A percentile compares a stretch with the other conserved stretches of the same genome.
phyloP scores from a whole-genome alignment of 345 rosid genomes.

The Punica granatum region DNA sequence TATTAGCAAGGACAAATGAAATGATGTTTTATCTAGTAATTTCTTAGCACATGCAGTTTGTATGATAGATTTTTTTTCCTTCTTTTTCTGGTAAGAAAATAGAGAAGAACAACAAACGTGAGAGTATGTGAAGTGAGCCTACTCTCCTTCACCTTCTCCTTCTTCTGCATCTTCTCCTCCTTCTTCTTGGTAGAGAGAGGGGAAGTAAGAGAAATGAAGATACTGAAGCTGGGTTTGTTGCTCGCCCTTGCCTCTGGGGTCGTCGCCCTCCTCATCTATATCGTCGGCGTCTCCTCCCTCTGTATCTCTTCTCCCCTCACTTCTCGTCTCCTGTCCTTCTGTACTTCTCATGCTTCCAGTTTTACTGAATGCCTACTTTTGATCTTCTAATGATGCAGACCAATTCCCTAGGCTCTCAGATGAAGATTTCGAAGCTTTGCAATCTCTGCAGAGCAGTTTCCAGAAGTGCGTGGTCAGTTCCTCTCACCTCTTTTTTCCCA shows the following conservation, averaged over 20 bases:
- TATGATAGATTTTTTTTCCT: too few relatives aligned
- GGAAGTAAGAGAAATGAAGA: slow-evolving; percentile 41
- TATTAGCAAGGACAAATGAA: too few relatives aligned
- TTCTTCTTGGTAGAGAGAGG: background rate
- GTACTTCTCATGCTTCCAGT: background rate
- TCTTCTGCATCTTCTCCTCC: background rate
- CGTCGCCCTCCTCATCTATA: slow-evolving; percentile 68
- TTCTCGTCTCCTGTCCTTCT: background rate
- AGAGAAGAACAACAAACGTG: too few relatives aligned
- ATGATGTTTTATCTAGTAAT: too few relatives aligned
- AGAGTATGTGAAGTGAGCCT: too few relatives aligned
- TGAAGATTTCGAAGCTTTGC: slow-evolving; percentile 68
- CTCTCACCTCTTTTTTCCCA: background rate
- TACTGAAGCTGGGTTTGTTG: slow-evolving; percentile 49
- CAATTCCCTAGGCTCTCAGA: slow-evolving; percentile 35
- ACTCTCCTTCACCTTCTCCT: too few relatives aligned
- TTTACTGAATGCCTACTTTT: slow-evolving; percentile 4
- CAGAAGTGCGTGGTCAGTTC: slow-evolving; percentile 85
- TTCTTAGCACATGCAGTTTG: too few relatives aligned
- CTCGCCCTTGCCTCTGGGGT: slow-evolving; percentile 60
- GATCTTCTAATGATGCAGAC: slow-evolving; percentile 30
- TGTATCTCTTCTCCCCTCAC: slow-evolving; percentile 21
- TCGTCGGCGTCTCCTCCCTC: slow-evolving; percentile 63
- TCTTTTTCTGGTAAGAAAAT: too few relatives aligned
- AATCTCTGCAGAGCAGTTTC: slow-evolving; percentile 52